Evolutionary conservation across 768 basidiomycete genomes (phyloP), one percentile per base, ranked within the genome.

Genomic region (Pleurotus djamor): DNA sequence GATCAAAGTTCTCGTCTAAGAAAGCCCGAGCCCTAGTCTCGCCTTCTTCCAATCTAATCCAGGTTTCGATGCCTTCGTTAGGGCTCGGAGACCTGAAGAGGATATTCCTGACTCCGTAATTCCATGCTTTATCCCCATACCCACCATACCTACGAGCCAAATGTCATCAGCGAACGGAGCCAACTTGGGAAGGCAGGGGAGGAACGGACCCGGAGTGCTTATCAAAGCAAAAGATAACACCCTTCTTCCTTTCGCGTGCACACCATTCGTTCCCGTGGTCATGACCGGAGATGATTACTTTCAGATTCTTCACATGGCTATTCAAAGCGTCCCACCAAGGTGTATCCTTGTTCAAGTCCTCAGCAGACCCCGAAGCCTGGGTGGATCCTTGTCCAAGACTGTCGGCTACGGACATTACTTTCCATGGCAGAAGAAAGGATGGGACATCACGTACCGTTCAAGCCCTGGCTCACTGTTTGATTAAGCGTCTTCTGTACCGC

Each of bases 261-360:
- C 90, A 92, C 90, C 90, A 92, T 68, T 91, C 88, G 59, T 91
- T 80, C 1, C 90, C 90, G 62, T 92, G 90, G 67, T 88, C 87
- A 58, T 91, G 89, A 44, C 89, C 89, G 2, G 87, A 89, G 32
- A 91, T 74, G 41, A 89, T 79, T 0, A 82, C 88, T 51, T 83
- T 84, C 5, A 91, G 69, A 62, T 90, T 89, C 70, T 82, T 81
- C 63, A 91, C 78, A 48, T 86, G 75, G n/a, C 67, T 68, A 44
- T 80, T 86, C 50, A 89, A 68, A 0, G 87, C 73, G 45, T 81
- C 72, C 86, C 85, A 91, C 73, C 88, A 92, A 0, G 79, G 72
- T 34, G 71, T 63, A 64, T 91, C 88, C 51, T 80, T 80, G 0
- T 79, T 83, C 8, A 63, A 60, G 41, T 69, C 70, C 4, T 70